A percentile compares a stretch with the other conserved stretches of the same genome.
phyloP scores from a whole-genome alignment of 192 early-diverging fungal genomes.

The Funneliformis geosporum region DNA sequence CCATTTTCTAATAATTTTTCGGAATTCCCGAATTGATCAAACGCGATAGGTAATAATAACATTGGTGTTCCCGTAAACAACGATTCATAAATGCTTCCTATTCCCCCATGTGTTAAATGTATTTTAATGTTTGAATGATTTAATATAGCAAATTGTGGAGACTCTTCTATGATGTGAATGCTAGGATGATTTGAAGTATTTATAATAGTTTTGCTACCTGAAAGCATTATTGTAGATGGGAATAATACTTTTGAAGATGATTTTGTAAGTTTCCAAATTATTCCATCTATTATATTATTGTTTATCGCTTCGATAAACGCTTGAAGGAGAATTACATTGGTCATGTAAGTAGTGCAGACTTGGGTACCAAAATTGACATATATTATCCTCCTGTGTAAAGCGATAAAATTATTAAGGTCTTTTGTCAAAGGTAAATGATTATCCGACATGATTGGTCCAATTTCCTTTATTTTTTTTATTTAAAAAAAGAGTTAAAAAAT shows the following conservation, averaged over 20 bases:
- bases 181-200: slow-evolving; percentile 1
- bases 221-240: background rate
- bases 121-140: slow-evolving; percentile 32
- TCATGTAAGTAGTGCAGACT: slow-evolving; percentile 8
- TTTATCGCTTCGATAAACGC: slow-evolving; percentile 36
- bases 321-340: slow-evolving; percentile 30
- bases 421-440: slow-evolving; percentile 11
- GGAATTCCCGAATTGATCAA: slow-evolving; percentile 11
- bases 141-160: slow-evolving; percentile 40
- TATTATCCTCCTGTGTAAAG: slow-evolving; percentile 19
- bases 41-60: slow-evolving; percentile 35
- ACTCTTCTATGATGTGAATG: slow-evolving; percentile 24
- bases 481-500: background rate
- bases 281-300: slow-evolving; percentile 34
- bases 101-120: slow-evolving; percentile 40
- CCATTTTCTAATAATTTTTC: slow-evolving; percentile 3
- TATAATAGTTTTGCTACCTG: background rate
- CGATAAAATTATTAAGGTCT: slow-evolving; percentile 14
- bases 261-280: slow-evolving; percentile 37
- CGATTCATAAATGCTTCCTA: slow-evolving; percentile 37
- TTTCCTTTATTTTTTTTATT: slow-evolving; percentile 14
- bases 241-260: background rate
- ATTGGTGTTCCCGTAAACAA: slow-evolving; percentile 33
- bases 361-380: slow-evolving; percentile 41
- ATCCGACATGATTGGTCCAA: slow-evolving; percentile 43